Conservation (phyloP, 225 moss, liverwort and hornwort genomes). For the Pseudoscleropodium purum region DNA sequence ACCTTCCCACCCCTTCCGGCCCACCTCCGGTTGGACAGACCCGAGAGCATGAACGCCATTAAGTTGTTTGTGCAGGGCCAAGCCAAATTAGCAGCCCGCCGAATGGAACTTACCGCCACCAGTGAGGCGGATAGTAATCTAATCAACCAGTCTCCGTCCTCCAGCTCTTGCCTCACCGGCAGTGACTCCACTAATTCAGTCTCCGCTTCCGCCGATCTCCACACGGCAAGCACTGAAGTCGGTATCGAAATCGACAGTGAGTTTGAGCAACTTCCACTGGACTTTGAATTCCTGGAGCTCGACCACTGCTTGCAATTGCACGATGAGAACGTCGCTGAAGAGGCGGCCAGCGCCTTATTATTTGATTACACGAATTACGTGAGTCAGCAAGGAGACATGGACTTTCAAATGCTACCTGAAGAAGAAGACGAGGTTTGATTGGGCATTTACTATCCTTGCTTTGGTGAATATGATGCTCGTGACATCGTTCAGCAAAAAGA, state of each 20-base stretch:
- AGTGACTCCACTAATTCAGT: neutral
- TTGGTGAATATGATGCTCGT: neutral
- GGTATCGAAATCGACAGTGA: neutral
- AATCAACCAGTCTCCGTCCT: neutral
- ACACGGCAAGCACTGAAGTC: neutral
- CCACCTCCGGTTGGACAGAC: slow-evolving; percentile 10
- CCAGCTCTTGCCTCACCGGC: slow-evolving; percentile 12
- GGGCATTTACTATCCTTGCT: neutral
- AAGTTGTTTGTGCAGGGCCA: slow-evolving; percentile 29
- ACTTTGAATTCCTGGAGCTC: neutral
- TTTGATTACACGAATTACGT: slow-evolving; percentile 2
- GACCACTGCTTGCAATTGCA: neutral
- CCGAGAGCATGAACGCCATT: slow-evolving; percentile 15
- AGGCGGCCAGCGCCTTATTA: neutral
- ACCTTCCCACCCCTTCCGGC: slow-evolving; percentile 19
- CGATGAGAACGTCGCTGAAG: neutral
- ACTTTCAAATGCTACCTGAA: neutral
- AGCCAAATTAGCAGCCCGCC: slow-evolving; percentile 16
- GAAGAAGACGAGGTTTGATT: neutral
- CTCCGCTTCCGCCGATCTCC: neutral
- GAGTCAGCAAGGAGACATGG: neutral
- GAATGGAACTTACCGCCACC: neutral
- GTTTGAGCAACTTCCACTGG: slow-evolving; percentile 6
- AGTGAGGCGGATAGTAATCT: neutral
- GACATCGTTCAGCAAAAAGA: neutral